Conservation (phyloP, 805 yeast genomes). For the Lachancea sp. region DNA sequence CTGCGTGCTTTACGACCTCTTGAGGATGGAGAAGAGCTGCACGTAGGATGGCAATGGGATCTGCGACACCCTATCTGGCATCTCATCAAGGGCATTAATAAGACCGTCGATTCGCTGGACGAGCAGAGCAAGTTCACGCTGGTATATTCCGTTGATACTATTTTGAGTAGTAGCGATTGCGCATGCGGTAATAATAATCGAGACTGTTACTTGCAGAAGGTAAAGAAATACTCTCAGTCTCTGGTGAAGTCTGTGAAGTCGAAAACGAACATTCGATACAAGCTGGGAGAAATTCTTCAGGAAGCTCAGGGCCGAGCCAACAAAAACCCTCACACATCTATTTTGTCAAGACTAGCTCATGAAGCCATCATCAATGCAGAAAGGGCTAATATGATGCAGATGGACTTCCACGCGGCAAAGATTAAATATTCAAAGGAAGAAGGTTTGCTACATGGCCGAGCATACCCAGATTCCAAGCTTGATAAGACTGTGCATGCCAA, state of each 20-base stretch:
- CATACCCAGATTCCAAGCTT: neutral
- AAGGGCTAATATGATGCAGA: constrained; percentile 17
- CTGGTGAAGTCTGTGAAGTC: constrained; percentile 51
- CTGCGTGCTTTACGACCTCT: constrained; percentile 53
- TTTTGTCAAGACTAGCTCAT: constrained; percentile 15
- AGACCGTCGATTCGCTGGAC: constrained; percentile 47
- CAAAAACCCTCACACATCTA: constrained; percentile 26
- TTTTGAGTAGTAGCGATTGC: constrained; percentile 60
- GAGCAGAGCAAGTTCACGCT: constrained; percentile 49
- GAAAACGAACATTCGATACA: constrained; percentile 32
- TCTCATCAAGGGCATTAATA: constrained; percentile 38
- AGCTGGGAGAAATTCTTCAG: constrained; percentile 34
- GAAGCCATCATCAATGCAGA: constrained; percentile 16
- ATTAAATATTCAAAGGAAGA: constrained; percentile 6
- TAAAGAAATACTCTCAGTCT: constrained; percentile 56
- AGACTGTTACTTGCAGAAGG: constrained; percentile 53
- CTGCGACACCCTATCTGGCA: constrained; percentile 61
- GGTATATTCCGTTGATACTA: constrained; percentile 55
- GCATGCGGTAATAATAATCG: constrained; percentile 38
- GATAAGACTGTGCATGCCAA: neutral
- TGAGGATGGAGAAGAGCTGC: constrained; percentile 60
- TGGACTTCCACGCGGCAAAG: constrained; percentile 12
- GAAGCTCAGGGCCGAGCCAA: constrained; percentile 21
- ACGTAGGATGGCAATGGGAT: constrained; percentile 90
- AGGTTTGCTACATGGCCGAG: constrained; percentile 1